Conservation (phyloP, 164 flowering plant species). For the Litsea cubeba region DNA sequence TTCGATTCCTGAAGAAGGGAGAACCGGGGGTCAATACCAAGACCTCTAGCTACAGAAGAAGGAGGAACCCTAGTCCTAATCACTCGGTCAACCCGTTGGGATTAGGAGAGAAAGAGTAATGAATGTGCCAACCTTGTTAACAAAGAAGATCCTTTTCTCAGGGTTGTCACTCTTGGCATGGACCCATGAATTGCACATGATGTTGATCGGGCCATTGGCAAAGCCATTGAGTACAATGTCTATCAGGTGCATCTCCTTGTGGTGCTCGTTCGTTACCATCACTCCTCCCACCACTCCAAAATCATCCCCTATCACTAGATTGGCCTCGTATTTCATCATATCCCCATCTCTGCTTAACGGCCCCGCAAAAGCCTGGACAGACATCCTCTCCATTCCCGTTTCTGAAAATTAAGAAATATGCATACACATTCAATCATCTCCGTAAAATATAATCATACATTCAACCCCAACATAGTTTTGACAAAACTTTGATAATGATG, state of each 20-base stretch:
- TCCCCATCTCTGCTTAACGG: neutral
- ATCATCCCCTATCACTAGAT: conserved; percentile 25
- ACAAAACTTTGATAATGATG: too few species aligned
- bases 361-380: conserved; percentile 32
- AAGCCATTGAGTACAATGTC: conserved; percentile 40
- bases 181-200: conserved; percentile 57
- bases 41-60: too few species aligned
- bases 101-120: too few species aligned
- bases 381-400: conserved; percentile 39
- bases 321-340: conserved; percentile 35
- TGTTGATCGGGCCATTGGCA: conserved; percentile 21
- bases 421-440: too few species aligned
- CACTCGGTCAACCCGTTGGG: too few species aligned
- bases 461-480: too few species aligned
- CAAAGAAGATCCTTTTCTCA: conserved; percentile 55
- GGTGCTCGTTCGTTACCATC: conserved; percentile 55
- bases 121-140: conserved; percentile 37
- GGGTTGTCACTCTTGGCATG: conserved; percentile 39
- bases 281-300: conserved; percentile 63
- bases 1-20: too few species aligned
- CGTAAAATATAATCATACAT: too few species aligned
- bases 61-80: too few species aligned
- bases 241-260: conserved; percentile 46
- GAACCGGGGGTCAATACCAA: too few species aligned
- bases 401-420: conserved; percentile 13